Base-by-base conservation (phyloP, 2,329 filamentous ascomycete genomes). In the Pseudopyricularia cyperi region DNA sequence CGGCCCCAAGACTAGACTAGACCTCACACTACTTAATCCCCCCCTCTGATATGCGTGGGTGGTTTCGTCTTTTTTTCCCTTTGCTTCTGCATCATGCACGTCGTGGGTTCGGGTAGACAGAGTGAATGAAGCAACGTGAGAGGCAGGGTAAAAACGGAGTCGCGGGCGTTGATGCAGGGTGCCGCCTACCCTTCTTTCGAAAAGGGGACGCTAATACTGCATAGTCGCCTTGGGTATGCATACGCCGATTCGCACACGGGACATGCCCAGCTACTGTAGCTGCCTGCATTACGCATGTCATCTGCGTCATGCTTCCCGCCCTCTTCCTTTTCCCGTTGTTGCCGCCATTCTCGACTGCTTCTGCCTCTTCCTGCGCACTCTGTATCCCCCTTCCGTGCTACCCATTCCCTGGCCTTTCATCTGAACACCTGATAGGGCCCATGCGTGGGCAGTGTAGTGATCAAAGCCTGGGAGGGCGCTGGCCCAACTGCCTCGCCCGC, bases 221-320 rank as follows among this genome's bases (percentile, higher is more conserved):
- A 50, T 42, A n/a, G 26, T 26, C 33, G 22, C n/a, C n/a, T n/a
- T n/a, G n/a, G n/a, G n/a, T n/a, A n/a, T 47, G 22, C 37, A 42
- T 42, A 19, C 17, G 17, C 37, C 37, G 37, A 42, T 42, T 24
- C 35, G 48, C 48, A 50, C 48, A 50, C 48, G 48, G 48, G 48
- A 50, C 48, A 15, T 32, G 33, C 34, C 48, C 48, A n/a, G n/a
- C n/a, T n/a, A n/a, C n/a, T n/a, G n/a, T n/a, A 39, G 48, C 48
- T 39, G 33, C 33, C 34, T 35, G 30, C 22, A 50, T 17, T 11
- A 50, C 48, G 48, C 48, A 50, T 50, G 48, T 42, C 48, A 50
- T 50, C 48, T 50, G 48, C 48, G 48, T 50, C 48, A 50, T 33
- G n/a, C 47, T 19, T 11, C 7, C 30, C 46, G 17, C 17, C 48